Evolutionary conservation across 2,329 filamentous ascomycete genomes (phyloP), one percentile per base, ranked within the genome.

Genomic region (Aspergillus clavatus): DNA sequence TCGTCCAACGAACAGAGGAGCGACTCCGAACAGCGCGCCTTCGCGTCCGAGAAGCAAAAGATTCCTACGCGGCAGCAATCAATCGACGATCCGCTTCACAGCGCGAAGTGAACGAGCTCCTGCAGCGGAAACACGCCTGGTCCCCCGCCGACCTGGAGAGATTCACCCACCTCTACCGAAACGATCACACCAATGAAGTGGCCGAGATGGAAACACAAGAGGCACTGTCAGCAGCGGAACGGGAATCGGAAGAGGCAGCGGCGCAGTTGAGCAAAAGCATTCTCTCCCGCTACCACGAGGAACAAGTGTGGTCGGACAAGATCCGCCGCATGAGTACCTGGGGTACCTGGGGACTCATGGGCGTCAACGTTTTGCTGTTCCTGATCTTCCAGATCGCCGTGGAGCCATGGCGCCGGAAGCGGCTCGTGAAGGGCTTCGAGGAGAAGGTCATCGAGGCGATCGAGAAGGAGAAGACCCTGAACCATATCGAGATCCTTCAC

Each of bases 221-320:
- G 47, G 76, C 78, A 11, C 77, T 97, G 21, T 82, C 82, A 12
- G 78, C 82, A 47, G 83, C 88, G 2, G 93, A 98, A 72, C 78
- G 80, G 36, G 81, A 87, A 48, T 82, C 94, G 49, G 87, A 95
- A 69, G 83, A 86, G 50, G 79, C 89, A 1, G 80, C 83, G 44
- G 80, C 83, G 42, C 80, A 83, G 58, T 73, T 98, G 43, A 91
- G 86, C 63, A 83, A 85, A 50, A 83, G 84, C 40, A 96, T 97
- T 57, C 74, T 96, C 41, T 86, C 86, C 50, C 82, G 94, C 49
- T 98, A 98, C 69, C 93, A 98, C 67, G 93, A 98, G 71, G 93
- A 98, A 73, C 93, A 98, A 72, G 94, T 98, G 45, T 98, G 93
- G 93, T 95, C 88, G 62, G 93, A 98, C 66, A 91, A 95, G 58